These are phyloP conservation scores for Peribolospora baueri DNA, from an alignment of 768 basidiomycete genomes.

Conservation along the genomic window DNA sequence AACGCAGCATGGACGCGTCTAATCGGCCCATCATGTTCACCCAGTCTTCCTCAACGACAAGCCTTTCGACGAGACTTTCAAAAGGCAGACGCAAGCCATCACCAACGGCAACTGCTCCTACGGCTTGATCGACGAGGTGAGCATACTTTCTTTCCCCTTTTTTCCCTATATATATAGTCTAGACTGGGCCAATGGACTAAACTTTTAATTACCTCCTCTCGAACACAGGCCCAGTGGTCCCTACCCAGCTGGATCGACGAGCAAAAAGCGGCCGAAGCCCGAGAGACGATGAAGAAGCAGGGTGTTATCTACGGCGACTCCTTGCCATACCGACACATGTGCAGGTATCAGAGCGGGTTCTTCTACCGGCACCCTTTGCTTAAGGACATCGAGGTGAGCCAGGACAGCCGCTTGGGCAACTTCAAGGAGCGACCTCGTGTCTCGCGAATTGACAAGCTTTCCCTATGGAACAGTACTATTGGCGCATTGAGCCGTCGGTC, in stretches of 20 bases:
- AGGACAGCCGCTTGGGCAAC: no score
- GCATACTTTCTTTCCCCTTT: not conserved
- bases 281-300: slow-evolving; percentile 35
- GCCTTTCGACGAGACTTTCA: slow-evolving; percentile 47
- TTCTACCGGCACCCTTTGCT: slow-evolving; percentile 60
- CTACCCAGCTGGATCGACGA: slow-evolving; percentile 52
- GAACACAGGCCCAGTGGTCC: slow-evolving; percentile 30
- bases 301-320: slow-evolving; percentile 33
- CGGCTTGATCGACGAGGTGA: slow-evolving; percentile 1
- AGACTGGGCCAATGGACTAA: no score
- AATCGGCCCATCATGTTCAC: not conserved
- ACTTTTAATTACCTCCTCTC: slow-evolving; percentile 12
- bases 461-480: slow-evolving; percentile 34
- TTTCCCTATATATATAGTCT: slow-evolving; percentile 1
- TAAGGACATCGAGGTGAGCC: slow-evolving; percentile 27
- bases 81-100: slow-evolving; percentile 23
- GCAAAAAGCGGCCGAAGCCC: slow-evolving; percentile 30
- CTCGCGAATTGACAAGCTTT: slow-evolving; percentile 7
- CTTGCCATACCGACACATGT: slow-evolving; percentile 67
- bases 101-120: slow-evolving; percentile 9
- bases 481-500: slow-evolving; percentile 71
- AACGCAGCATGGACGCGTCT: not conserved
- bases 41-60: slow-evolving; percentile 59
- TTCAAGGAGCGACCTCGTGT: no score
- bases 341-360: slow-evolving; percentile 36